Evolutionary conservation across 2,329 filamentous ascomycete species (phyloP), one percentile per base, ranked within the genome.

Genomic region (Botrytis squamosa): DNA sequence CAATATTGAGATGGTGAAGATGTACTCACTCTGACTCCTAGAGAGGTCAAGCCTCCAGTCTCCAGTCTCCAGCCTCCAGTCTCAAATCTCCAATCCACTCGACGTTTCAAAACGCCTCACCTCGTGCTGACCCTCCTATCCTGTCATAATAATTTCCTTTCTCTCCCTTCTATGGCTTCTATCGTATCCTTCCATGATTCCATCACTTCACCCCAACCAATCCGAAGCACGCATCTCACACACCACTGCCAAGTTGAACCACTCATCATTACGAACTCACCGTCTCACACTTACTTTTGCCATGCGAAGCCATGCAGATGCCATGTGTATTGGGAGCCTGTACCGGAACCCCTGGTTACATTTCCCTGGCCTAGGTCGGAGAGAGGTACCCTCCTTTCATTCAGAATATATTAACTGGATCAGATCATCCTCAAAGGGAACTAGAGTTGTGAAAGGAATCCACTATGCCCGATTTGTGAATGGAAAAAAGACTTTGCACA

Each of bases 291-390:
- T n/a, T 10, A 38, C 10, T n/a, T 10, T 29, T 38, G 64, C 64
- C 64, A 38, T 49, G 44, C 33, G 16, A 9, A n/a, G 44, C 64
- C 44, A 38, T 52, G 64, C 33, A 46, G 18, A 67, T 67, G 64
- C 64, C 64, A 67, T 67, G 64, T 67, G 64, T 62, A 25, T 62
- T 62, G 33, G 42, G 64, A 38, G 29, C 44, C 25, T n/a, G 8
- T 14, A n/a, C 49, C 49, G 49, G 12, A 25, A 22, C 22, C 64
- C 64, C 44, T 52, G 9, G 44, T 38, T 33, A 38, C 33, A 7
- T 38, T 25, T 20, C 18, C 33, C 33, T 33, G 33, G 33, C 4
- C 33, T 33, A 33, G 33, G 33, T 33, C 33, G 33, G 3, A 33
- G 33, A 4, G 3, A 33, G 33, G 33, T 3, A 33, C 4, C 33